Evolutionary conservation across 768 basidiomycete genomes (phyloP), one percentile per base, ranked within the genome.

Genomic region (Hygrophorus russula): DNA sequence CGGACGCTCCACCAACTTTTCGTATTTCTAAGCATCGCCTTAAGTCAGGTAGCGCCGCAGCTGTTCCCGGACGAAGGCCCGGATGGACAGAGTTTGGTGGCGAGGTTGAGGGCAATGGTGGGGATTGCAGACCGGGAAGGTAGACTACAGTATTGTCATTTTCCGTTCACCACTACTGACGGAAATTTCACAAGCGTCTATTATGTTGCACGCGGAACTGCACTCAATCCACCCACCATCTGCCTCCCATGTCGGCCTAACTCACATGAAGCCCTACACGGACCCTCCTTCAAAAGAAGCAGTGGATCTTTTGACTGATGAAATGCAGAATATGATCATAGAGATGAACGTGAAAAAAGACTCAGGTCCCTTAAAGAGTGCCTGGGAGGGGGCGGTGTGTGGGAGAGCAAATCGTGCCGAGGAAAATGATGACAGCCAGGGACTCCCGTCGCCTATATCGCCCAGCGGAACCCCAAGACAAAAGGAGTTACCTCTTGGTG

Each of bases 1-100:
- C 62, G 74, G 30, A 74, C 89, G 59, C 65, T 91, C 31, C 88
- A 86, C 53, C 79, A 87, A 49, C 55, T 85, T 19, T 89, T 86
- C 59, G 61, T 87, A 52, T 80, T 85, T 56, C 53, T 81, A 45
- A 83, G 76, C 24, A 70, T 88, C 31, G 86, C 84, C 0, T 68
- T 89, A 8, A 75, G 73, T 12, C 68, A 80, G 14, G 76, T 91
- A 4, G 74, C 74, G 0, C 88, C 88, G 0, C 73, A 75, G 24
- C 63, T 90, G 44, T 71, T 78, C 48, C 74, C 79, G 8, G 57
- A 63, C 5, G 63, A 68, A 30, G 54, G 56, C 3, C 49, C 55
- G 4, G 42, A 62, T 5, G 66, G 64, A 36, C 54, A 67, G 33
- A 67, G 64, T 11, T 57, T 74, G 36, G 62, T 72, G 14, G 68